Base-by-base conservation (phyloP, 169 alveolate species). In the Theileria annulata region DNA sequence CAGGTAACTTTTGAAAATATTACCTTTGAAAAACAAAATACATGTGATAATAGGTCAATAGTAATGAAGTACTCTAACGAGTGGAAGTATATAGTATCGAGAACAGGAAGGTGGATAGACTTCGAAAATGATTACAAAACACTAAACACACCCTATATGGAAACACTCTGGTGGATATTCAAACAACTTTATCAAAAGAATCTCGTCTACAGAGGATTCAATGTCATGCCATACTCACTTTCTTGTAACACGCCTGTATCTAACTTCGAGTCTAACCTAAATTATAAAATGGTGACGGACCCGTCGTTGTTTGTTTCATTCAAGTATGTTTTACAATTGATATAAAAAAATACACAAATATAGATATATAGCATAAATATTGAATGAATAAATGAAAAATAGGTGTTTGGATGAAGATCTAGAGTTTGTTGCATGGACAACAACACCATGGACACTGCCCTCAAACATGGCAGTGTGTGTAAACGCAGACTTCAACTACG, bases 371-470 rank as follows among this genome's bases (percentile, higher is more conserved):
- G 59, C 17, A 58, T 58, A 25, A 4, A 25, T 58, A 25, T 58
- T 25, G 66, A 9, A 49, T 9, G 10, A 21, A 15, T 68, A 15
- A 60, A 13, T 54, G 23, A 56, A 56, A 23, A 23, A 23, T 49
- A 68, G 75, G 33, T 68, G 60, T 21, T n/a, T 80, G 33, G 88
- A 84, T 21, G 90, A 84, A 23, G 86, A 87, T 21, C 80, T 92
- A 0, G 89, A 88, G 56, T 86, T 95, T 48, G 86, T 97, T 2
- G 99, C 99, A 42, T 98, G 99, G 99, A 98, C 99, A 47, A 98
- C 99, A 15, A 98, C 99, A 0, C 99, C 99, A 3, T 98, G 99
- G 99, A 98, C 99, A 0, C 94, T 98, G n/a, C 99, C 99, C 0
- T 90, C 98, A 30, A 98, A 98, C 88, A 82, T 97, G 64, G 99